Evolutionary conservation across 2,329 filamentous ascomycete genomes (phyloP), one percentile per base, ranked within the genome.

Genomic region (Fusarium succisae): DNA sequence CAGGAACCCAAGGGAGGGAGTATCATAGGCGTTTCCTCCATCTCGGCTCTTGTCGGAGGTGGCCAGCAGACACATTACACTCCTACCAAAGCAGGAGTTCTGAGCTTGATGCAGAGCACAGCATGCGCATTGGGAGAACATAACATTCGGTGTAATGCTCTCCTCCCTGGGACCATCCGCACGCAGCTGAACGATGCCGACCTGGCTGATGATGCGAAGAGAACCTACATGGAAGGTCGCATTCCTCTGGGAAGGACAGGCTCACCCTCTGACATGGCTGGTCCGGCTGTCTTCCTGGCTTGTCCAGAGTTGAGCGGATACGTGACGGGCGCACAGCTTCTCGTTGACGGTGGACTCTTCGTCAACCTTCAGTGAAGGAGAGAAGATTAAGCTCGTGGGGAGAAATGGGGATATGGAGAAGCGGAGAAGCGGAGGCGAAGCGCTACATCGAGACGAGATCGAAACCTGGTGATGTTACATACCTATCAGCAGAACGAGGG

Each of bases 331-430:
- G 92, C 94, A 22, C 94, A 96, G 82, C 79, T 98, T 75, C 82
- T 98, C 72, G 95, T 98, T 20, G 95, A 98, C 82, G 95, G 95
- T 17, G 95, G 95, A 0, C 81, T 96, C 70, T 98, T 96, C 86
- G 95, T 97, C 22, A 97, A 97, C 82, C 84, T 97, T 77, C 94
- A 96, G 82, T 96, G 83, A 80, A 54, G 71, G 64, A 64, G 67
- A 59, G 64, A 74, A 60, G 62, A 75, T 71, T 59, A 61, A 76
- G 69, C 66, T 65, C 59, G 47, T 64, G 62, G 69, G 28, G 56
- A 72, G 71, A 71, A 70, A 61, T 75, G 58, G 59, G 43, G 65
- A 58, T 35, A 63, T 63, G 61, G 58, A 60, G 62, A 51, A 61
- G 50, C 63, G 67, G 66, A 51, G 63, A 75, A 44, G 63, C 26